A percentile compares a stretch with the other conserved stretches of the same genome.
Evolutionary conservation across 441 rosid genomes (phyloP).

Genomic region (Arabidopsis lyrata): DNA sequence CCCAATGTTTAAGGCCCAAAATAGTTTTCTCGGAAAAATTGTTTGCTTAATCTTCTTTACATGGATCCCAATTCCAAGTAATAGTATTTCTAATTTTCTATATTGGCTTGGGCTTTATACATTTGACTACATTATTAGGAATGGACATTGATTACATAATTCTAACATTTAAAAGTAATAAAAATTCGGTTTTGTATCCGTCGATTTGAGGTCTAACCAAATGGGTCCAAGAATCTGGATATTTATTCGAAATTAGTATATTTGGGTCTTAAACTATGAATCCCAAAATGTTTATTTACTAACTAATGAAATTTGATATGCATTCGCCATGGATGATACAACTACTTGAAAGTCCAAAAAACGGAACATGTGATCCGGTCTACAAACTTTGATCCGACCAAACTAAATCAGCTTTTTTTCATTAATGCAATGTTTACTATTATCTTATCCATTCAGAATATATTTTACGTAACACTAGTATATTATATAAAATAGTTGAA

Average conservation of each 20-base stretch:
- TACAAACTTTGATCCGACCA: background rate
- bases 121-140: too few species aligned
- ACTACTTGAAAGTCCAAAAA: background rate
- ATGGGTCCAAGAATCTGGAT: background rate
- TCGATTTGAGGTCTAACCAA: too few species aligned
- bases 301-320: background rate
- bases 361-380: background rate
- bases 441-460: too few species aligned
- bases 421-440: background rate
- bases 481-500: background rate
- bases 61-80: too few species aligned
- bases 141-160: too few species aligned
- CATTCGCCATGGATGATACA: background rate
- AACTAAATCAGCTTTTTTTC: background rate
- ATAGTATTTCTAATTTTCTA: too few species aligned
- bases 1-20: constrained; percentile 28
- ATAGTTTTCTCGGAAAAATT: background rate
- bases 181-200: too few species aligned
- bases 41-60: background rate
- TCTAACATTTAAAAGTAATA: too few species aligned
- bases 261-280: background rate
- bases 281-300: background rate
- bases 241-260: background rate
- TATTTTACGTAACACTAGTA: background rate
- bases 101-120: too few species aligned